Base-by-base conservation (phyloP, 108 stramenopile genomes). In the Nitzschia inconspicua region DNA sequence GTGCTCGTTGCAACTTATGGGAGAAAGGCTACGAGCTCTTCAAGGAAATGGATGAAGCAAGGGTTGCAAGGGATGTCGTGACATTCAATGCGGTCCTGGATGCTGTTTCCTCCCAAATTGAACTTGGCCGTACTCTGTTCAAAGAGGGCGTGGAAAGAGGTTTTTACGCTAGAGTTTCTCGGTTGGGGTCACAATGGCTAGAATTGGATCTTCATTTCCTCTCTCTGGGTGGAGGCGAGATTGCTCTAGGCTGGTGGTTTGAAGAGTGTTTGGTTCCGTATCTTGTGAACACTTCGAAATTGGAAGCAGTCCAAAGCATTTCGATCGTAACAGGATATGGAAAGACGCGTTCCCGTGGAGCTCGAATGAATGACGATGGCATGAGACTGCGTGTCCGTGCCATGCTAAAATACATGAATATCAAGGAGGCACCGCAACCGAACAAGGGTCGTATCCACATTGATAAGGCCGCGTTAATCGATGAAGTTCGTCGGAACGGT, bases 251-350 rank as follows among this genome's bases (percentile, higher is more conserved):
- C 3, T 93, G 91, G 91, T 93, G 87, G 87, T 88, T 93, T 55
- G 88, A 89, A 36, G 85, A 93, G 54, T 86, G 91, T 47, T 70
- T 93, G 22, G 83, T 87, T 7, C 88, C 87, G 2, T 88, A 84
- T 57, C 54, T 93, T 1, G 69, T 77, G 7, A 77, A 89, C 36
- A 83, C 77, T 40, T 79, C 79, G 14, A 81, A 78, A 63, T 80
- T 93, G 4, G 73, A 80, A 44, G 69, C 72, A 44, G 84, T 93
- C 18, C 80, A 78, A 41, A 79, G 85, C 25, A 93, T 93, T 53
- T 82, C 82, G 22, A 93, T 93, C 71, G 91, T 93, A 26, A 93
- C 91, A 13, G 91, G 91, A n/a, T 93, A 93, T 57, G 91, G 91
- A 46, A 88, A 86, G 50, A 89, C 87, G 19, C 76, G 91, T 11